Percentiles rank a stretch among this genome's conserved stretches.
Conservation (phyloP, 2,329 filamentous ascomycete species). For the Fusarium udum region DNA sequence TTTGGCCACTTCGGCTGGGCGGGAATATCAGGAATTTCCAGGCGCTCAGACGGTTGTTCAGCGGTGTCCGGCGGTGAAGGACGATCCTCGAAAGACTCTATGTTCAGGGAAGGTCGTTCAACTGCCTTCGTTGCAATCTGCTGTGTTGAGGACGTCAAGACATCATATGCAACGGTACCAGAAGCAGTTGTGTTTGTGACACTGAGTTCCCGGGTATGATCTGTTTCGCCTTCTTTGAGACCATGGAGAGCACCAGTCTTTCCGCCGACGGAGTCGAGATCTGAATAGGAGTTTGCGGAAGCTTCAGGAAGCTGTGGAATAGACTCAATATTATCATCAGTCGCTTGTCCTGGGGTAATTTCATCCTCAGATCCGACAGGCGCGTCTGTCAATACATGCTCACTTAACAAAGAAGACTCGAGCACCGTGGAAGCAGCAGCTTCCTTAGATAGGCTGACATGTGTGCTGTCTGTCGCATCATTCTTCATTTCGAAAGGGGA, state of each 20-base stretch:
- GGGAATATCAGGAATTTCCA: background rate
- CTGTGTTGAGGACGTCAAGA: background rate
- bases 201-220: background rate
- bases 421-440: background rate
- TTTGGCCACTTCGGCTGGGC: background rate
- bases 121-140: background rate
- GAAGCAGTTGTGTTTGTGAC: background rate
- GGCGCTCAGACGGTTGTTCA: background rate
- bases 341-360: background rate
- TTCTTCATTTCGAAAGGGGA: conserved; percentile 25
- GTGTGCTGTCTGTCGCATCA: conserved; percentile 17
- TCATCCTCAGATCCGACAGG: background rate
- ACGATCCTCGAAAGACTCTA: background rate
- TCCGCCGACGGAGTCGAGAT: background rate
- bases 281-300: background rate
- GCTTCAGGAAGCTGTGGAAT: background rate
- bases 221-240: background rate
- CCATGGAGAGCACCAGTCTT: background rate
- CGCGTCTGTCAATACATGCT: conserved; percentile 6
- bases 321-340: background rate
- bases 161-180: background rate
- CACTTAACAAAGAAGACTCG: background rate
- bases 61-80: background rate
- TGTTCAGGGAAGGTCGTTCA: background rate
- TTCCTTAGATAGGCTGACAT: conserved; percentile 1